Evolutionary conservation across 1,284 basidiomycete species (phyloP).

Genomic region (Moniliella sp.): DNA sequence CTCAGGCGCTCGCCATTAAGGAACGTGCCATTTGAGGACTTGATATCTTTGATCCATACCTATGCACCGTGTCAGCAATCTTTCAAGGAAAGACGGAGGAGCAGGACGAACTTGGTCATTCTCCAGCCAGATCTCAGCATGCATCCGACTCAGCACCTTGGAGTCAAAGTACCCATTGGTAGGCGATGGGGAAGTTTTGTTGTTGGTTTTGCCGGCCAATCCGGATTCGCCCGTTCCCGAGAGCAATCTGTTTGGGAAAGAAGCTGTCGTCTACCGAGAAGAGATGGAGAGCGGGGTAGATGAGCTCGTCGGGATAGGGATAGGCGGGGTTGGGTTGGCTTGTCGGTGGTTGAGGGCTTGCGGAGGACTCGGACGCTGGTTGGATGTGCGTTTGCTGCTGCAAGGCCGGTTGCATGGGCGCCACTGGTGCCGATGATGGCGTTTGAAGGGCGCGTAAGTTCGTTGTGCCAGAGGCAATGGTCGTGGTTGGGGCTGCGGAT

Average conservation of each 20-base stretch:
- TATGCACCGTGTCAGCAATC: no score
- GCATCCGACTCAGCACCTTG: conserved; percentile 80
- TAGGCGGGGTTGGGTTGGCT: conserved; percentile 11
- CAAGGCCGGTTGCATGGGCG: no score
- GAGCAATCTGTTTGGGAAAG: conserved; percentile 77
- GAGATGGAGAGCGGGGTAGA: conserved; percentile 38
- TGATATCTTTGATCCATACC: conserved; percentile 95
- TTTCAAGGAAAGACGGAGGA: neutral
- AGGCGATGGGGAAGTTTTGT: conserved; percentile 79
- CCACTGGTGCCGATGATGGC: no score
- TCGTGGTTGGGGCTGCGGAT: no score
- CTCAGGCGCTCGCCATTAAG: conserved; percentile 85
- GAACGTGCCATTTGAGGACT: conserved; percentile 93
- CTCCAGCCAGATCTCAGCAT: conserved; percentile 95
- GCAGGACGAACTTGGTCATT: conserved; percentile 39
- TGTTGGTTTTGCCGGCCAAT: conserved; percentile 94
- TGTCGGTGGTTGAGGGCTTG: no score
- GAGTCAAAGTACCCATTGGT: conserved; percentile 95
- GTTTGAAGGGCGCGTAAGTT: no score
- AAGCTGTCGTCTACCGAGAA: conserved; percentile 92
- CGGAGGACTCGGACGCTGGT: no score
- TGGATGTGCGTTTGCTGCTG: no score
- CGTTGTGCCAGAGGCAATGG: no score
- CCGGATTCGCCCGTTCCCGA: conserved; percentile 49
- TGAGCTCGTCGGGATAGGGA: conserved; percentile 1